phyloP scores from a whole-genome alignment of 148 eudicot genomes.

The Nepenthes gracilis region DNA sequence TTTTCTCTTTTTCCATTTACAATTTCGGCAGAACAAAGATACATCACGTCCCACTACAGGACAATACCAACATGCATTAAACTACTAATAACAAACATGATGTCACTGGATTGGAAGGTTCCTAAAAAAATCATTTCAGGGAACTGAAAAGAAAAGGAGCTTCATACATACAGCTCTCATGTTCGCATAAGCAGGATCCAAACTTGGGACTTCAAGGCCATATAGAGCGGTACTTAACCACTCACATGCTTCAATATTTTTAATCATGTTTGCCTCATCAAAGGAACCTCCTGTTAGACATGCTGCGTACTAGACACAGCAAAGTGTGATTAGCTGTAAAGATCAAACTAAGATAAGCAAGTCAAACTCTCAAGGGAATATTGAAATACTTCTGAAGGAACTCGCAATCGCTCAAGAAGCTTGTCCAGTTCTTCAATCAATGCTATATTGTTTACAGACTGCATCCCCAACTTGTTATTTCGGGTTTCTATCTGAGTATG shows the following conservation, averaged over 20 bases:
- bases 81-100: too few species aligned
- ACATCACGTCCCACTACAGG: too few species aligned
- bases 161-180: constrained; percentile 67
- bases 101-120: neutral
- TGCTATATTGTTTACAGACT: constrained; percentile 76
- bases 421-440: constrained; percentile 89
- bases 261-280: constrained; percentile 81
- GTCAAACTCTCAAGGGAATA: neutral
- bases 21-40: too few species aligned
- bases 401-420: constrained; percentile 75
- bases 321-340: neutral
- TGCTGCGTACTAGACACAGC: constrained; percentile 52
- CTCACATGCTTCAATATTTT: constrained; percentile 87
- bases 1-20: too few species aligned
- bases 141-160: constrained; percentile 4
- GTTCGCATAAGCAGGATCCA: constrained; percentile 66
- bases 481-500: constrained; percentile 78
- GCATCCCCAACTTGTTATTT: constrained; percentile 94
- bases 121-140: neutral
- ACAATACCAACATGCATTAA: too few species aligned
- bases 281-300: constrained; percentile 83
- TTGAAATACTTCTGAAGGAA: constrained; percentile 67
- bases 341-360: neutral
- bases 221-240: constrained; percentile 74
- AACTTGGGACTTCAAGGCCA: constrained; percentile 60